Conservation (phyloP, 345 rosid genomes). For the Excoecaria agallocha region DNA sequence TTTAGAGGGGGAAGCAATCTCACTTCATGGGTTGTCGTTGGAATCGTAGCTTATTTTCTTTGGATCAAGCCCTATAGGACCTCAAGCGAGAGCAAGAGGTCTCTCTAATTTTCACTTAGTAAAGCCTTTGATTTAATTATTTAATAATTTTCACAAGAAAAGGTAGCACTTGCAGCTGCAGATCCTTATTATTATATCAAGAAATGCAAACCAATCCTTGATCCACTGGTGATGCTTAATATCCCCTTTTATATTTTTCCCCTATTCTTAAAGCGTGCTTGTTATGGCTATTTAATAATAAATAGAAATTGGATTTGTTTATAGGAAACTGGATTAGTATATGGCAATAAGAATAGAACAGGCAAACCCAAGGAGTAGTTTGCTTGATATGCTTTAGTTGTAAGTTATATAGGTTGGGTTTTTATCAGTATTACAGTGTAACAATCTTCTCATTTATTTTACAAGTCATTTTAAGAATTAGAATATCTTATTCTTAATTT, state of each 20-base stretch:
- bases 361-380: constrained; percentile 31
- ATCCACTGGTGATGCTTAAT: constrained; percentile 62
- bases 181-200: constrained; percentile 67
- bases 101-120: not conserved
- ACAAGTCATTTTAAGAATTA: too few species aligned
- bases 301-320: constrained; percentile 5
- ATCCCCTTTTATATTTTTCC: not conserved
- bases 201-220: constrained; percentile 71
- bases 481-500: too few species aligned
- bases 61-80: constrained; percentile 91
- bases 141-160: constrained; percentile 44
- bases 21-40: constrained; percentile 91
- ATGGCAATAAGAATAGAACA: constrained; percentile 53
- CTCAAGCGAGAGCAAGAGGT: constrained; percentile 83
- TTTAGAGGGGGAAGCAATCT: constrained; percentile 65
- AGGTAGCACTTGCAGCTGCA: constrained; percentile 53
- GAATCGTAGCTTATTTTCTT: constrained; percentile 83
- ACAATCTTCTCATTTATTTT: not conserved
- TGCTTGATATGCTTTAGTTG: constrained; percentile 6
- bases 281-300: too few species aligned
- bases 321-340: constrained; percentile 68
- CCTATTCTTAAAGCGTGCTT: too few species aligned
- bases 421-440: not conserved
- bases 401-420: constrained; percentile 19
- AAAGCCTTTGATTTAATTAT: too few species aligned